Percentiles rank a stretch among this genome's conserved stretches.
phyloP scores from a whole-genome alignment of 1,284 basidiomycete genomes.

The Ceratobasidium sp. region DNA sequence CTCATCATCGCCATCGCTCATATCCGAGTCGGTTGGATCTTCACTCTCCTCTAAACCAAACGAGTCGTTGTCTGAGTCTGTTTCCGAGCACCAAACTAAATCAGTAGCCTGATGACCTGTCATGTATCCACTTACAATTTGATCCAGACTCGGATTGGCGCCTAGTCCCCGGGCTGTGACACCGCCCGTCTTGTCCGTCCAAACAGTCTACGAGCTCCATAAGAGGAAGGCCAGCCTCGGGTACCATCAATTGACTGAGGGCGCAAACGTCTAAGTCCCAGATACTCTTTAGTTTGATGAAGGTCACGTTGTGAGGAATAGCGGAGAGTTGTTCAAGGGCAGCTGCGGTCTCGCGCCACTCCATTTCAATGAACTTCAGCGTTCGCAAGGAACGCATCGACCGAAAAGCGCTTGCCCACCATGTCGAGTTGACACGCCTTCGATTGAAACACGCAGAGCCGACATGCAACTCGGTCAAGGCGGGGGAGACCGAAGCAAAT shows the following conservation, averaged over 20 bases:
- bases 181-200: neutral
- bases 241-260: neutral
- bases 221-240: neutral
- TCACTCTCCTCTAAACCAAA: neutral
- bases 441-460: neutral
- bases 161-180: neutral
- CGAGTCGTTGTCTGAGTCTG: neutral
- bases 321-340: neutral
- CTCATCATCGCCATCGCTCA: conserved; percentile 6
- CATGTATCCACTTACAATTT: neutral
- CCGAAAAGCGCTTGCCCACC: conserved; percentile 7
- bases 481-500: neutral
- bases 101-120: neutral
- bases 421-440: neutral
- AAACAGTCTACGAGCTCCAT: neutral
- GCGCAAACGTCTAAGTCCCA: conserved; percentile 1
- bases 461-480: neutral
- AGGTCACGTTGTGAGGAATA: neutral
- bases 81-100: neutral
- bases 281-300: neutral
- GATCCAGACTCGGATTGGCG: conserved; percentile 3
- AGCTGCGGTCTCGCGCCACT: conserved; percentile 5
- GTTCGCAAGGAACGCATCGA: neutral
- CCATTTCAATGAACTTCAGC: neutral
- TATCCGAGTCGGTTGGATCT: neutral